Evolutionary conservation across 2,329 filamentous ascomycete genomes (phyloP), one percentile per base, ranked within the genome.

Genomic region (Nothophaeocryptopus gaeumannii): DNA sequence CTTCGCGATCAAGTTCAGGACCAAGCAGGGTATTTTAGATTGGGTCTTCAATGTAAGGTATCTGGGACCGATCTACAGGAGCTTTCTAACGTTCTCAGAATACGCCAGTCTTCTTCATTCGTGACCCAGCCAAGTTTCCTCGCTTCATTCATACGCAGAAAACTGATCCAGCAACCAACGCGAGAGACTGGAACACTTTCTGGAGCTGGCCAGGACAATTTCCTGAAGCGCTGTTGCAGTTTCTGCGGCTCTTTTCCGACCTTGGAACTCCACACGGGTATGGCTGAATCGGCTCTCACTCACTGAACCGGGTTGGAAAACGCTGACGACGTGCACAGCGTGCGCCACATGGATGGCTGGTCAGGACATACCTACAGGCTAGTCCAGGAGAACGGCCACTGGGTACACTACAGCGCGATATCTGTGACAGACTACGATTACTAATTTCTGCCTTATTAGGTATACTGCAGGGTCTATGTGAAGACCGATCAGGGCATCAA

Each of bases 171-270:
- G 58, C 63, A 13, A 72, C 63, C 1, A 65, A 70, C 40, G 53
- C 64, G 0, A 55, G 63, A 2, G 69, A 72, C 47, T 57, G 62
- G 36, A 66, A 63, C 40, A 72, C 69, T 58, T 71, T 70, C 56
- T 74, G 69, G 69, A 68, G 71, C 45, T 70, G 68, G 55, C 67
- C 70, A 36, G 67, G 63, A 45, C 67, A 70, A 41, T 78, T 78
- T 45, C 75, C 72, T 8, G 76, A 80, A 60, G 69, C 71, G 8
- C 68, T 75, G 5, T 77, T 81, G 56, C 69, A 69, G 2, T 55
- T 80, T 42, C 75, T 81, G 72, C 70, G 74, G 41, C 73, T 77
- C 58, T 78, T 78, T 61, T 72, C 69, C 37, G 74, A 78, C 55
- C 74, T 75, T 41, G 75, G 75, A 8, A 78, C 74, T 1, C 76